These are phyloP conservation scores for Shiraia sp. DNA, from an alignment of 2,329 filamentous ascomycete species.

Conservation along the genomic window DNA sequence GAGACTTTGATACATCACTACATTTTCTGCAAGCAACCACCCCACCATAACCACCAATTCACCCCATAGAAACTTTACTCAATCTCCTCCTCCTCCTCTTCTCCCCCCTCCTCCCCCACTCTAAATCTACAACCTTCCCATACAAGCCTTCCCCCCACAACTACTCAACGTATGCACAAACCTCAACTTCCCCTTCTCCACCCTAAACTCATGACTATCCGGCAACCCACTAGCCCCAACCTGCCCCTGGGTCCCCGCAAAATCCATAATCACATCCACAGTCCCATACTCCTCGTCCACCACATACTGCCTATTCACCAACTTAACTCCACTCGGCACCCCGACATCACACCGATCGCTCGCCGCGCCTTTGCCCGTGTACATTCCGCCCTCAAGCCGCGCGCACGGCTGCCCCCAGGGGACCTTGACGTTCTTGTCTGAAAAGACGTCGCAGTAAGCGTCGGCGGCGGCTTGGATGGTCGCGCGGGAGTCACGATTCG, in stretches of 20 bases:
- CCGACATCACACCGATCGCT: slow-evolving; percentile 33
- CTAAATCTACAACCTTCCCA: slow-evolving; percentile 7
- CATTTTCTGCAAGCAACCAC: no score
- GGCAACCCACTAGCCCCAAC: slow-evolving; percentile 23
- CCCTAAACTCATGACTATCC: slow-evolving; percentile 39
- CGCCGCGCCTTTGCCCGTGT: slow-evolving; percentile 30
- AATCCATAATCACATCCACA: slow-evolving; percentile 37
- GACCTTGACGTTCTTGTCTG: slow-evolving; percentile 28
- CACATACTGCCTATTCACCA: slow-evolving; percentile 34
- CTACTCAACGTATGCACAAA: slow-evolving; percentile 36
- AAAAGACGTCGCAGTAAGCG: slow-evolving; percentile 34
- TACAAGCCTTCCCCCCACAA: slow-evolving; percentile 30
- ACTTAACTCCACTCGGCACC: slow-evolving; percentile 30
- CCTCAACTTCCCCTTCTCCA: slow-evolving; percentile 34
- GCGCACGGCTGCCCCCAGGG: slow-evolving; percentile 36
- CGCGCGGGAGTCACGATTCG: slow-evolving; percentile 21
- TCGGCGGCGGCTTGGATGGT: slow-evolving; percentile 33
- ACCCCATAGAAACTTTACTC: no score
- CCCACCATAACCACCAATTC: no score
- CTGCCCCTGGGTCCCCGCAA: slow-evolving; percentile 21
- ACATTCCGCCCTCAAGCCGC: slow-evolving; percentile 30
- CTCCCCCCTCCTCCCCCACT: background rate
- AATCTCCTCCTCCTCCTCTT: no score
- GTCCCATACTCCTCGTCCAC: slow-evolving; percentile 37
- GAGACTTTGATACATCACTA: no score